Evolutionary conservation across 2,329 filamentous ascomycete genomes (phyloP).

Genomic region (Stachybotrys chartarum): DNA sequence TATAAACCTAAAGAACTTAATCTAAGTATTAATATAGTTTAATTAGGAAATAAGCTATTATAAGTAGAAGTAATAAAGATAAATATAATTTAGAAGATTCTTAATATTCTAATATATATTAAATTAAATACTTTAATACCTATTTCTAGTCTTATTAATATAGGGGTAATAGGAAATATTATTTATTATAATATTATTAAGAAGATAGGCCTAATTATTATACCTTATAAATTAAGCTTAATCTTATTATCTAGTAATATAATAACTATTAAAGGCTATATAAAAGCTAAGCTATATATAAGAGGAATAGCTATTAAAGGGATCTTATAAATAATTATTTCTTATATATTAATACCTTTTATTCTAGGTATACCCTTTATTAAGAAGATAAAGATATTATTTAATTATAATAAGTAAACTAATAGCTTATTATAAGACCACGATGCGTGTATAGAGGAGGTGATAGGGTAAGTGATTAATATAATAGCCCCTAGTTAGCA

Average conservation of each 20-base stretch:
- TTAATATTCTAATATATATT: background rate
- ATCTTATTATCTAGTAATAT: no score
- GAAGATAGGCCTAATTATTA: background rate
- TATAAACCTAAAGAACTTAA: background rate
- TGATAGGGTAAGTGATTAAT: no score
- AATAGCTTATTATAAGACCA: background rate
- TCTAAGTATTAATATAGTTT: background rate
- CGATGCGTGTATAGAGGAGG: no score
- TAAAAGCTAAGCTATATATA: background rate
- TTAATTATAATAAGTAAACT: background rate
- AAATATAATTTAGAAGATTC: background rate
- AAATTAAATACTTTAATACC: background rate
- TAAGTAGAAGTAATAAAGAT: background rate
- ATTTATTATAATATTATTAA: background rate
- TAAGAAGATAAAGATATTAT: background rate
- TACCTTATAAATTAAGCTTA: background rate
- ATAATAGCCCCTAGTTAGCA: background rate
- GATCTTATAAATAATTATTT: background rate
- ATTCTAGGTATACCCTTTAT: no score
- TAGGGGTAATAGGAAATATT: background rate
- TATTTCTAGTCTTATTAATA: background rate
- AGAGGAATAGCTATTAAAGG: background rate
- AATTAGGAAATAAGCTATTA: background rate
- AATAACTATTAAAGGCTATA: no score
- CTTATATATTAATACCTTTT: no score